Base-by-base conservation (phyloP, 202 grass and related monocot genomes). In the Zoysia matrella region DNA sequence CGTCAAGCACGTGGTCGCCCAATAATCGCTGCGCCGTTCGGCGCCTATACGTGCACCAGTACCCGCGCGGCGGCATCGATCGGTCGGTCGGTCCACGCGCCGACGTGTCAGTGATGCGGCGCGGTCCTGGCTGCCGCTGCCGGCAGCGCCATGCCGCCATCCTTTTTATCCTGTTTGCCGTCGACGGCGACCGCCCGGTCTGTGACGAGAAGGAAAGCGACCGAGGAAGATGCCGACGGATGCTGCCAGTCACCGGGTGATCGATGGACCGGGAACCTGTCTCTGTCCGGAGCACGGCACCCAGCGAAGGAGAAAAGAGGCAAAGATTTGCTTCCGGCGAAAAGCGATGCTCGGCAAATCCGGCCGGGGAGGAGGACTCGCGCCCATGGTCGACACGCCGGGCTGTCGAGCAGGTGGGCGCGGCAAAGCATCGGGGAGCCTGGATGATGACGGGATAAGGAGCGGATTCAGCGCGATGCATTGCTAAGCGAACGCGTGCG, bases 101-200 rank as follows among this genome's bases (percentile, higher is more conserved):
- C 73, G 67, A 85, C 53, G 82, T 81, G 78, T 79, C 52, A 2
- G 3, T 3, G 80, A 83, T 72, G 77, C 60, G 64, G 79, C 13
- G 42, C 64, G 16, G 85, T 4, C 41, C 60, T 6, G 14, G 74
- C 68, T 30, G 63, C 60, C 16, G 47, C 78, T 49, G 60, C 30
- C 41, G 50, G 11, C 15, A 11, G 36, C 64, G 3, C 30, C 30
- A 36, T 36, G 66, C 82, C 64, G 3, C 30, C 30, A 36, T 36
- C 72, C 82, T 82, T 85, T 82, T 47, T 89, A 82, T 86, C 83
- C 47, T 89, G 78, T 69, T 67, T 7, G 74, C 80, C 52, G 52
- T 9, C 73, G 73, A 87, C 71, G 67, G 86, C 67, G 86, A 88
- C 66, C 43, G 71, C 76, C 3, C 53, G 12, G 15, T 41, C 48